Percentiles rank a stretch among this genome's conserved stretches.
These are phyloP conservation scores for Thuidium tamariscinum DNA, from an alignment of 225 moss, liverwort and hornwort species.

Conservation along the genomic window DNA sequence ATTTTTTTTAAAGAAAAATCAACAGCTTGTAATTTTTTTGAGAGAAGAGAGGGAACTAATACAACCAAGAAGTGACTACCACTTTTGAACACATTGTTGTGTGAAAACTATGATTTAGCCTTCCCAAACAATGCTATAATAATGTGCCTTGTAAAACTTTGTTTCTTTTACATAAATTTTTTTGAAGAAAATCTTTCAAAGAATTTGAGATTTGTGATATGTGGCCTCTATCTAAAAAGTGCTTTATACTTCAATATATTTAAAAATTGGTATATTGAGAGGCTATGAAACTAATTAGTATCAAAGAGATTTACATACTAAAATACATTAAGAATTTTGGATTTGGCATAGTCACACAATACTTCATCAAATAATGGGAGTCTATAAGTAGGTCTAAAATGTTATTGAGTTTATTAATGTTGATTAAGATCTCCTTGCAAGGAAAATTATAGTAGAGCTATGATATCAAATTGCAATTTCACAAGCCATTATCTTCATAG, in stretches of 20 bases:
- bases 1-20: too few species aligned
- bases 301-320: background rate
- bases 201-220: background rate
- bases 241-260: too few species aligned
- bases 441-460: background rate
- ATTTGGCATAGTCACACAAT: rapidly evolving
- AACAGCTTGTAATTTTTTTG: too few species aligned
- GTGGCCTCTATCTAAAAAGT: too few species aligned
- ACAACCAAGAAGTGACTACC: too few species aligned
- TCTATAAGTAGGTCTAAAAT: background rate
- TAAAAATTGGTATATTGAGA: too few species aligned
- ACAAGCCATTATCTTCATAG: too few species aligned
- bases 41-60: too few species aligned
- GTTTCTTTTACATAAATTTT: background rate
- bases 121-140: rapidly evolving
- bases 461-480: background rate
- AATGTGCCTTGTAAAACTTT: background rate
- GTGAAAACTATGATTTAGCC: background rate
- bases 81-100: background rate
- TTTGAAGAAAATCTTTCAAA: background rate
- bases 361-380: background rate
- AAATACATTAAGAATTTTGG: background rate
- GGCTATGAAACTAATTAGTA: too few species aligned
- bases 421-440: background rate
- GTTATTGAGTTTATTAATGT: too few species aligned